Conservation (phyloP, 768 basidiomycete genomes). For the Auricularia sp. region DNA sequence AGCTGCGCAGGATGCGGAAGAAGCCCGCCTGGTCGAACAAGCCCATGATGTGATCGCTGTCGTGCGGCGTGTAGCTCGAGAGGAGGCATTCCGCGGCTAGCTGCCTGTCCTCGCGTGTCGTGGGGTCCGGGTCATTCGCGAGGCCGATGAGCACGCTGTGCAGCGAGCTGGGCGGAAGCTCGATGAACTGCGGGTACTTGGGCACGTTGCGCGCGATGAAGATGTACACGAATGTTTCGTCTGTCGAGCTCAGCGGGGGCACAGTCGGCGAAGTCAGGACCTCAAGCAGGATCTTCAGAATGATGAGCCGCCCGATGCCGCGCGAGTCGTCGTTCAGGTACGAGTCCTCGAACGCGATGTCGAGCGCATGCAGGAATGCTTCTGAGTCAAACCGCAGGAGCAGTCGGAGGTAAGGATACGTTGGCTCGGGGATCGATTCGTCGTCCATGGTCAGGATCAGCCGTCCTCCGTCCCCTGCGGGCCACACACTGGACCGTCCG, state of each 20-base stretch:
- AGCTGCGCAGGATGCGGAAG: conserved; percentile 77
- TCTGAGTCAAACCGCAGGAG: conserved; percentile 87
- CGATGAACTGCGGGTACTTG: conserved; percentile 85
- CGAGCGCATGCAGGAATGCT: conserved; percentile 85
- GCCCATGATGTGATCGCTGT: conserved; percentile 51
- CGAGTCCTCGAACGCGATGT: conserved; percentile 88
- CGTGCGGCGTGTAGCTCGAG: conserved; percentile 81
- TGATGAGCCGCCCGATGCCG: conserved; percentile 62
- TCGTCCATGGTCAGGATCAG: conserved; percentile 69
- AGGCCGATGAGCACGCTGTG: conserved; percentile 72
- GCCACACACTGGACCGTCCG: conserved; percentile 72
- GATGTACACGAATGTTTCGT: conserved; percentile 81
- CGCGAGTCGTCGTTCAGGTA: conserved; percentile 74
- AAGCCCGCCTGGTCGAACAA: conserved; percentile 81
- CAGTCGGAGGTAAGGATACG: conserved; percentile 82
- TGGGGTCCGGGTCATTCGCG: conserved; percentile 60
- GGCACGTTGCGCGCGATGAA: conserved; percentile 95
- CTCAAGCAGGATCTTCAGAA: conserved; percentile 79
- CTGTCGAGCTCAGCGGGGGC: conserved; percentile 41
- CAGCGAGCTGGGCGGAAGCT: conserved; percentile 54
- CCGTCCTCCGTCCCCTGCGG: conserved; percentile 56
- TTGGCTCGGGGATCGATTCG: conserved; percentile 65
- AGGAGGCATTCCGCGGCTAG: conserved; percentile 89
- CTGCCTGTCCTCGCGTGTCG: conserved; percentile 87
- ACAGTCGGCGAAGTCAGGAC: conserved; percentile 42